Evolutionary conservation across 2,329 filamentous ascomycete genomes (phyloP), one percentile per base, ranked within the genome.

Genomic region (Trichoderma arundinaceum): DNA sequence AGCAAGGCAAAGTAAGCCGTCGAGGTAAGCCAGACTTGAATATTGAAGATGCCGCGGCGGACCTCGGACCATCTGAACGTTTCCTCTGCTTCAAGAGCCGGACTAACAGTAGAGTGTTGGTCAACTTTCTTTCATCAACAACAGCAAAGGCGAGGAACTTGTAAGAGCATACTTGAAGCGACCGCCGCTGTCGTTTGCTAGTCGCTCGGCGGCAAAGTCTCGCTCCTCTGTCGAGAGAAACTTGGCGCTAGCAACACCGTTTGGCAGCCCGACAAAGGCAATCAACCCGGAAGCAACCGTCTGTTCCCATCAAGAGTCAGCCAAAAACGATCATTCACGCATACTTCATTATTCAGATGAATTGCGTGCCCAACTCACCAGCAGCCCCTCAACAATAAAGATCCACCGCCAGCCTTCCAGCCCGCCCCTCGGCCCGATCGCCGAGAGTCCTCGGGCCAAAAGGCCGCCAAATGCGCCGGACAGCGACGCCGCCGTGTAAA

Each of bases 401-500:
- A 89, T 88, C 85, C 85, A 89, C 35, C 86, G 78, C 86, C 86
- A 89, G 3, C 81, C 82, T 66, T 81, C 82, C 4, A 87, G 76
- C 0, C 83, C 83, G 1, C 83, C 85, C 4, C 79, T 74, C 0
- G 81, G 80, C 0, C 82, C 86, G 65, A 90, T 88, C n/a, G 84
- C 81, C 0, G 84, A 83, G 6, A 90, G 77, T 0, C 86, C 88
- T 9, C 86, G 81, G 7, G 88, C 88, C 7, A 90, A 78, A 0
- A 90, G 79, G 6, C 85, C 81, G 75, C 67, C 65, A 72, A 89
- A 90, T 1, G 87, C 87, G 2, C 87, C 87, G 0, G 86, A 88
- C 5, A 90, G 75, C 1, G 87, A 88, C 0, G 88, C 87, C 1
- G 87, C 86, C 0, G 87, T 89, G 72, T 90, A 91, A 71, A 91